A percentile compares a stretch with the other conserved stretches of the same genome.
Evolutionary conservation across 176 grass and related monocot species (phyloP).

Genomic region (Eleusine indica): DNA sequence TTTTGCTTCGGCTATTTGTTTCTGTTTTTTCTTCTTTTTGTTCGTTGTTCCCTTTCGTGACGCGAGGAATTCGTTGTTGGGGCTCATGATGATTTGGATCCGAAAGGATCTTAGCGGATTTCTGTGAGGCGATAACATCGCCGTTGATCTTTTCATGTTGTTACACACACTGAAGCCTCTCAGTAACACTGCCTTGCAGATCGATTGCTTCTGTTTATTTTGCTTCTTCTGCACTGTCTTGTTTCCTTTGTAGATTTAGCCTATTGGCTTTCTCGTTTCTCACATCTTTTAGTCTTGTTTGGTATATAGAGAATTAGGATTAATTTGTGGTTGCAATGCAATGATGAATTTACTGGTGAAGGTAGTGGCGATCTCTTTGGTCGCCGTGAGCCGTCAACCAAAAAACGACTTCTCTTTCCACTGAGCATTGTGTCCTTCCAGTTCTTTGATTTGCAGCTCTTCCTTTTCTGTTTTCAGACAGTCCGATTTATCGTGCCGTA

Average conservation of each 20-base stretch:
- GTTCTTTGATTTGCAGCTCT: not conserved
- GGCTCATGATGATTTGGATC: slow-evolving; percentile 64
- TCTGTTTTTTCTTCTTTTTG: not conserved
- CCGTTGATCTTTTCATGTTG: slow-evolving; percentile 54
- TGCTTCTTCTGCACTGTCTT: not conserved
- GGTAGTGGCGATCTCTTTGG: slow-evolving; percentile 31
- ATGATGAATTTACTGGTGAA: slow-evolving; percentile 33
- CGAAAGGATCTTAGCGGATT: slow-evolving; percentile 64
- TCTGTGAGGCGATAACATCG: slow-evolving; percentile 49
- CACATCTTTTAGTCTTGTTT: not conserved
- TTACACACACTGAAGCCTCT: slow-evolving; percentile 56
- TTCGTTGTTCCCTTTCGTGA: not conserved
- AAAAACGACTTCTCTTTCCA: slow-evolving; percentile 70
- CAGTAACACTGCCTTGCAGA: not conserved
- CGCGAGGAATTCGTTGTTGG: not conserved
- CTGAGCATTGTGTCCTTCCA: slow-evolving; percentile 37
- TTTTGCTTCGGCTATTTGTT: not conserved
- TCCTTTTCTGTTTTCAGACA: not conserved
- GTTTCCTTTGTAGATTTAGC: no score
- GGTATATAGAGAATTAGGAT: not conserved
- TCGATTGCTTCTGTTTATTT: not conserved
- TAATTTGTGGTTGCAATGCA: not conserved
- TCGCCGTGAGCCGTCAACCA: slow-evolving; percentile 47
- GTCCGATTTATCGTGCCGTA: no score
- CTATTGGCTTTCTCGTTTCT: not conserved